phyloP scores from a whole-genome alignment of 2,329 filamentous ascomycete species.

The Penicillium sp. region DNA sequence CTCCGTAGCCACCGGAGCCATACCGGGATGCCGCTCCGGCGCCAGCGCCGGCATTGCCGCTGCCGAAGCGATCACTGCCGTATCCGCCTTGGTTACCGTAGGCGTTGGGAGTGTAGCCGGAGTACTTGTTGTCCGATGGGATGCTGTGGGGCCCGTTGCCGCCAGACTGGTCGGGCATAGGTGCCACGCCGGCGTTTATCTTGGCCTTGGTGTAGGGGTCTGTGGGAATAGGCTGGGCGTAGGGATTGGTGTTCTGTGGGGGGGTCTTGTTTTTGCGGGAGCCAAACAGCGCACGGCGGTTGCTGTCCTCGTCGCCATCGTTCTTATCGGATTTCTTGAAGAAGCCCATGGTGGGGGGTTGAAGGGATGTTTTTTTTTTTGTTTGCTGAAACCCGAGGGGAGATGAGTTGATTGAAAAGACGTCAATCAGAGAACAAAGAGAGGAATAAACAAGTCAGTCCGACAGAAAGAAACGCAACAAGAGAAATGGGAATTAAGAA shows the following conservation, averaged over 20 bases:
- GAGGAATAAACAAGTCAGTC: neutral
- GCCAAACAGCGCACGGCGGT: conserved; percentile 61
- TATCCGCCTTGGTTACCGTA: conserved; percentile 51
- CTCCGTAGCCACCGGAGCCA: conserved; percentile 55
- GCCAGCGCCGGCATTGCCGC: conserved; percentile 32
- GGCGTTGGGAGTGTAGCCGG: conserved; percentile 42
- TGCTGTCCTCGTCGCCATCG: conserved; percentile 52
- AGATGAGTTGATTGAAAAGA: neutral
- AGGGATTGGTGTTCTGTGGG: conserved; percentile 55
- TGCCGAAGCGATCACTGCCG: conserved; percentile 55
- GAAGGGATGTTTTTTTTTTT: neutral
- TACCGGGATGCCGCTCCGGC: conserved; percentile 49
- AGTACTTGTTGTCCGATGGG: conserved; percentile 35
- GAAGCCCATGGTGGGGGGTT: conserved; percentile 29
- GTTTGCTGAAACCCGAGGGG: neutral
- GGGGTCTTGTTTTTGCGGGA: conserved; percentile 55
- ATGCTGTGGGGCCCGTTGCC: conserved; percentile 29
- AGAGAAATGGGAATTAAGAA: conserved; percentile 9
- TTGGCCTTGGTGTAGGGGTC: conserved; percentile 58
- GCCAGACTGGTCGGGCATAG: conserved; percentile 31
- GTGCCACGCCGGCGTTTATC: conserved; percentile 42
- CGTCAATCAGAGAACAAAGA: neutral
- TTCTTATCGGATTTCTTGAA: conserved; percentile 54
- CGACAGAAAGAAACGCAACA: conserved; percentile 2
- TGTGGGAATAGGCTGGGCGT: conserved; percentile 53